Percentiles rank a stretch among this genome's conserved stretches.
These are phyloP conservation scores for Rhizophagus clarus DNA, from an alignment of 192 early-diverging fungal genomes.

Conservation along the genomic window DNA sequence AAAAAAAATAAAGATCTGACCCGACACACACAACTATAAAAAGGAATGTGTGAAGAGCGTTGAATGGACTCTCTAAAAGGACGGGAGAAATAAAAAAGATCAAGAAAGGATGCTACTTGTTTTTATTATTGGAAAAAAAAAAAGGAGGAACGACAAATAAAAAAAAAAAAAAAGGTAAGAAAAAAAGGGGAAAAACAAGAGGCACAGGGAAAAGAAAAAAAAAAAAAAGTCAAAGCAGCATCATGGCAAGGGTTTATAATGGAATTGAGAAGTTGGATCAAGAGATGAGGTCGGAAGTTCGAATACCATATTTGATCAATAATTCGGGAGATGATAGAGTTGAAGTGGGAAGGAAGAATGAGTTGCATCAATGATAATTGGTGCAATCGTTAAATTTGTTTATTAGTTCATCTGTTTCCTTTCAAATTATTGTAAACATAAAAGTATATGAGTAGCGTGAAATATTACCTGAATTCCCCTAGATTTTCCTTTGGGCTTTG, in stretches of 20 bases:
- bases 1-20: background rate
- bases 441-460: background rate
- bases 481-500: background rate
- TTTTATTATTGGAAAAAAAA: background rate
- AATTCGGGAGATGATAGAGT: slow-evolving; percentile 13
- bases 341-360: background rate
- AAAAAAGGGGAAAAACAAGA: slow-evolving; percentile 5
- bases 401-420: background rate
- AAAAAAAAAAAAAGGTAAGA: background rate
- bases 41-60: background rate
- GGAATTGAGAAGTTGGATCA: background rate
- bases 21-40: slow-evolving; percentile 7
- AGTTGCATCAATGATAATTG: background rate
- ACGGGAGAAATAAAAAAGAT: background rate
- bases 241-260: slow-evolving; percentile 16
- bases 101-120: background rate
- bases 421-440: background rate
- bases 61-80: background rate
- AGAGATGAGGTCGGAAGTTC: slow-evolving; percentile 9
- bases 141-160: no score
- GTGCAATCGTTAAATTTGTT: background rate
- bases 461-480: background rate
- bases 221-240: background rate
- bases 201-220: slow-evolving; percentile 4
- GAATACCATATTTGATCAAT: slow-evolving; percentile 7